Base-by-base conservation (phyloP, 2,329 filamentous ascomycete species). In the Talaromyces sp. region DNA sequence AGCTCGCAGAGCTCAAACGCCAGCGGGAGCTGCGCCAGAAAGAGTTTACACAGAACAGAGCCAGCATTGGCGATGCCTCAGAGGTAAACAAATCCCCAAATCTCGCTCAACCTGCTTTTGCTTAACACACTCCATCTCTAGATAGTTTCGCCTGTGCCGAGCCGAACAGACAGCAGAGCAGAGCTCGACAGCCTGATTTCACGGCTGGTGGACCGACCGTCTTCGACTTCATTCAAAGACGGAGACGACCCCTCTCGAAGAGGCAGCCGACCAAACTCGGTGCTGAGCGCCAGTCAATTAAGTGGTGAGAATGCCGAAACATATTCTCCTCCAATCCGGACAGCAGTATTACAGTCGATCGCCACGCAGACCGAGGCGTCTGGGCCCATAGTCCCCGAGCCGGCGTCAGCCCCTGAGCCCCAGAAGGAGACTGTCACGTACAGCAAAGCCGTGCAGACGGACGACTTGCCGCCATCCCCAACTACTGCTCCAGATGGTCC, bases 371-470 rank as follows among this genome's bases (percentile, higher is more conserved):
- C 86, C 3, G 84, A 96, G 22, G 89, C 87, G 8, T 89, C 92
- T 1, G 86, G 86, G 11, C 83, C 90, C 8, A 81, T 92, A 58
- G 86, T 88, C 19, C 92, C 91, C 36, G 85, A 95, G 63, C 92
- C 89, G 76, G 93, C 96, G 85, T 88, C 60, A 86, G 61, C 71
- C 66, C 71, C 73, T 69, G 70, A 81, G 65, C 72, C 76, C 58
- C 82, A 79, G 68, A 79, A 79, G 66, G 95, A 99, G 75, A 82
- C 96, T 63, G 92, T 96, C 71, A 96, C 92, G 58, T 99, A 99
- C 81, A 98, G 91, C 82, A 98, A 97, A 79, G 93, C 88, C 60
- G 92, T 98, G 25, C 96, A 99, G 76, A 97, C 95, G 17, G 86
- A 89, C 69, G 86, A 88, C 65, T 90, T 90, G 86, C 80, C 82